Base-by-base conservation (phyloP, 1,284 basidiomycete genomes). In the Fomitiporia mediterranea region DNA sequence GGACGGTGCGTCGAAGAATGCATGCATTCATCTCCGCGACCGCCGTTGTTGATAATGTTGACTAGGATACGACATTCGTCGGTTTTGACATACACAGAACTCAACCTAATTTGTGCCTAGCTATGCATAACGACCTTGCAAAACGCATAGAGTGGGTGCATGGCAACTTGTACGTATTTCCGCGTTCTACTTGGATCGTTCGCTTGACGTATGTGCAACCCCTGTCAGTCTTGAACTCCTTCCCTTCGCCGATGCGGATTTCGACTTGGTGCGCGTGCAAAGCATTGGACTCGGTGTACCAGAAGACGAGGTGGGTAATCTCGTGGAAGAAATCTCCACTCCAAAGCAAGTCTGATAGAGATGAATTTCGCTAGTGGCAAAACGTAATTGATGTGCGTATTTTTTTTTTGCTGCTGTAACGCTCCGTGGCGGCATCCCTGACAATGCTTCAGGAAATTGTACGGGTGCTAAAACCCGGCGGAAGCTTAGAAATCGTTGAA, bases 401-500 rank as follows among this genome's bases (percentile, higher is more conserved):
- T 40, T 53, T 35, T 27, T 32, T 50, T 54, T 54, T 34, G 15
- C 51, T 35, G 59, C 30, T 28, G 25, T 39, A 53, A 79, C 75
- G 82, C 79, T 78, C 76, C 75, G 62, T 74, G 19, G 25, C 32
- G 71, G 81, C 57, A 34, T 34, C 5, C 63, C 79, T 13, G 34
- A n/a, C 35, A 34, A 51, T 48, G 21, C 25, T 59, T 7, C 62
- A 89, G 86, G 86, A 88, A 69, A 72, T 84, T 44, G 72, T 74
- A 27, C 81, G 86, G 23, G 76, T 89, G 2, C 72, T 89, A 67
- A 78, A 78, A 61, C 75, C 77, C 6, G 75, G 80, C 19, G 86
- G 77, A 38, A 68, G 80, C 27, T 65, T 89, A n/a, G 86, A 89
- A 85, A 72, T 87, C 5, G 76, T 86, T 35, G 86, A 88, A 67